phyloP scores from a whole-genome alignment of 208 protist genomes.

The Leishmania tropica region DNA sequence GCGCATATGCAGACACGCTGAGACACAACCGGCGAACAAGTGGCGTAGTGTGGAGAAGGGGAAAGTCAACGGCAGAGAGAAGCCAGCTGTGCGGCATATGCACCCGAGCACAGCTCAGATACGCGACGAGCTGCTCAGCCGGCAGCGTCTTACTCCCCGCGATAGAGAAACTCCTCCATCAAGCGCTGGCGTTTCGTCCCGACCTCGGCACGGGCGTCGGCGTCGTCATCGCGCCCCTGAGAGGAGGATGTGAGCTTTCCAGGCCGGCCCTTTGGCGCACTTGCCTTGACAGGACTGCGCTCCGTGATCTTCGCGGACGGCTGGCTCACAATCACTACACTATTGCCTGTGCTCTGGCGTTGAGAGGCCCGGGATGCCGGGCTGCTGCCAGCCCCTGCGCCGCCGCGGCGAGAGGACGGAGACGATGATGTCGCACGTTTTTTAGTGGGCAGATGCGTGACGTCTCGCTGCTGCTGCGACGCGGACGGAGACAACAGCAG shows the following conservation, averaged over 20 bases:
- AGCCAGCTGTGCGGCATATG: not conserved
- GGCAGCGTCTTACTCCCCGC: not conserved
- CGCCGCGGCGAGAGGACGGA: constrained; percentile 11
- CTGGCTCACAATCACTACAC: constrained; percentile 35
- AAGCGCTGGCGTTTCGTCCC: constrained; percentile 32
- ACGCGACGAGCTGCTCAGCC: not conserved
- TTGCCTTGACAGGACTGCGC: not conserved
- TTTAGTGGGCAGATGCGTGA: not conserved
- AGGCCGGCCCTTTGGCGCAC: not conserved
- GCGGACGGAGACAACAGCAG: not conserved
- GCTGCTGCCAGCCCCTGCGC: not conserved
- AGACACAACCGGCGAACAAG: not conserved
- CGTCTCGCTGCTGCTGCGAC: not conserved
- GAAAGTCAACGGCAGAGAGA: not conserved
- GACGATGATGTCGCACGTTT: constrained; percentile 1
- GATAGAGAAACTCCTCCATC: constrained; percentile 48
- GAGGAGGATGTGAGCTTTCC: not conserved
- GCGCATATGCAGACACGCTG: not conserved
- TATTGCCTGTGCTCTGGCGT: constrained; percentile 36
- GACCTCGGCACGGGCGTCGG: not conserved
- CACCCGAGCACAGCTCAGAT: not conserved
- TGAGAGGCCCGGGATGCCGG: constrained; percentile 9
- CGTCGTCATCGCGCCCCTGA: not conserved
- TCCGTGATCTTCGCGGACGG: constrained; percentile 5
- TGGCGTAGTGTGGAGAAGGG: not conserved